Evolutionary conservation across 1,139 yeast genomes (phyloP), one percentile per base, ranked within the genome.

Genomic region (Candida pseudoviswanathii): DNA sequence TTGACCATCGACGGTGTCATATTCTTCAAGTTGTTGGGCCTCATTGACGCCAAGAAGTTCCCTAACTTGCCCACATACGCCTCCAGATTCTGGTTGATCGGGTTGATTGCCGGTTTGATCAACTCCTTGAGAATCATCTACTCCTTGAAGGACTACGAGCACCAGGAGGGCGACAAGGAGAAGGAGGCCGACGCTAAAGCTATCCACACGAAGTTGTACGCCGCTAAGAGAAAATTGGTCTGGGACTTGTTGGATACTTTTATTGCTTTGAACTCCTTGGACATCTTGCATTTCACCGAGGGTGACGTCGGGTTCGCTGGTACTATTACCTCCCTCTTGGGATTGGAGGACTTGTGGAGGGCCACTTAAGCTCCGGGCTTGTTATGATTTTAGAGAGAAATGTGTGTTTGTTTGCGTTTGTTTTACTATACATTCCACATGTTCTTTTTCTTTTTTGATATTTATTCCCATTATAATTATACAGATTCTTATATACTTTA

Each of bases 241-340:
- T 89, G 96, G 91, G 96, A 90, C 66, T 68, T 80, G 11, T 78
- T 88, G 57, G 98, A 92, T 68, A 66, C 82, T 58, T 77, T 87
- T 58, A 85, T 91, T 61, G 96, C 96, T 26, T 73, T 86, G 64
- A 84, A 87, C 66, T 80, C 85, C 45, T 78, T 89, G 67, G 77
- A 81, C 52, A 70, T 75, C 67, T 73, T 87, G 60, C 76, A 77
- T 61, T 75, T 80, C 59, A 84, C 86, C 64, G 97, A 92, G 60
- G 96, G 96, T 46, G 78, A 86, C 45, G 81, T 90, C 49, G 97
- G 96, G 45, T 73, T 86, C 55, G 92, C 95, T 43, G 98, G 98
- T 66, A 78, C 87, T 32, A 73, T 89, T 54, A 90, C 97, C 31
- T 86, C 96, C 40, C 54, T 85, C 50, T 74, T 91, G 70, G 97